These are phyloP conservation scores for Pelargonium nanum DNA, from an alignment of 345 rosid genomes.

Conservation along the genomic window DNA sequence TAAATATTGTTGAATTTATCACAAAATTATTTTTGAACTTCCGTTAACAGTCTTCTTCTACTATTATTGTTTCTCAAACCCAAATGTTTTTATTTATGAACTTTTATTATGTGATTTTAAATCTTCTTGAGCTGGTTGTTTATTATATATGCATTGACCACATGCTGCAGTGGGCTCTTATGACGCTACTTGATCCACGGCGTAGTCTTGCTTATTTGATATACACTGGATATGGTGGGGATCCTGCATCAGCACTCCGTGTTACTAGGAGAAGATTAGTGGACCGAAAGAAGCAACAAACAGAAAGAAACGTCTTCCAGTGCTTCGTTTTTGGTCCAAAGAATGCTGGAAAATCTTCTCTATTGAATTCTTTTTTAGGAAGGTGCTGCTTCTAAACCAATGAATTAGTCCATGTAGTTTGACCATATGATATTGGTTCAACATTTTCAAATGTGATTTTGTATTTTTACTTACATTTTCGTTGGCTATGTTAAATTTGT, in stretches of 20 bases:
- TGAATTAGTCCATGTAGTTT: conserved; percentile 1
- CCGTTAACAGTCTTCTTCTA: no score
- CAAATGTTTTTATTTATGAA: background rate
- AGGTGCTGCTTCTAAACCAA: conserved; percentile 31
- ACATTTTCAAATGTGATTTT: conserved; percentile 4
- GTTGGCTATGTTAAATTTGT: conserved; percentile 3
- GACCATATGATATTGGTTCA: conserved; percentile 7
- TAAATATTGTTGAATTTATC: background rate
- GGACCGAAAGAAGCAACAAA: conserved; percentile 63
- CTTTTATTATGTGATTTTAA: background rate
- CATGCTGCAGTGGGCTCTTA: conserved; percentile 60
- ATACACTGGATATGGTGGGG: conserved; percentile 60
- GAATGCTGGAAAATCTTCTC: conserved; percentile 65
- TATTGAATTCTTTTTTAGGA: conserved; percentile 55
- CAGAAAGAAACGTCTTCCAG: conserved; percentile 61
- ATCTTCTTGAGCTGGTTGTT: conserved; percentile 10
- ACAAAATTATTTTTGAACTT: background rate
- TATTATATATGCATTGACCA: conserved; percentile 2
- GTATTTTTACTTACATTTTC: conserved; percentile 2
- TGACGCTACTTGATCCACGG: conserved; percentile 57
- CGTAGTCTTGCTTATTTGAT: conserved; percentile 56
- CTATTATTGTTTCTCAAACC: background rate
- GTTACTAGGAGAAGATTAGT: conserved; percentile 55
- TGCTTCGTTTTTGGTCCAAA: conserved; percentile 67
- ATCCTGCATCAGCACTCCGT: conserved; percentile 46